phyloP scores from a whole-genome alignment of 768 basidiomycete species.

The Grammothele lineata region DNA sequence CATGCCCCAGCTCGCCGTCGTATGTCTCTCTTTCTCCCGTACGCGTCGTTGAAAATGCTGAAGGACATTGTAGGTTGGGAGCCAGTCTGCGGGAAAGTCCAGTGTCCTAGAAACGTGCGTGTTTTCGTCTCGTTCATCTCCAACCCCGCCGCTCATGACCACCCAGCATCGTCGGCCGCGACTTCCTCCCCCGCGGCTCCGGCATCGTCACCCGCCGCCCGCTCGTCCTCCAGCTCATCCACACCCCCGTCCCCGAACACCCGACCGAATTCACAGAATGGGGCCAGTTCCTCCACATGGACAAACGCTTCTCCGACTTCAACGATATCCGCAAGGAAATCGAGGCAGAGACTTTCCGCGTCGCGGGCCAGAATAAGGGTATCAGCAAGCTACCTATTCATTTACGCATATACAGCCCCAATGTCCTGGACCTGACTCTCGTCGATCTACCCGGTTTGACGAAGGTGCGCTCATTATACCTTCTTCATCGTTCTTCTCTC shows the following conservation, averaged over 20 bases:
- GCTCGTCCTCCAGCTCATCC: conserved; percentile 91
- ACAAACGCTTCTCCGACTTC: conserved; percentile 96
- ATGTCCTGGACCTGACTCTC: conserved; percentile 91
- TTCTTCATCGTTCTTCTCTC: too few relatives aligned
- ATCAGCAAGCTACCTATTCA: conserved; percentile 96
- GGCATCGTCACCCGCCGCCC: conserved; percentile 97
- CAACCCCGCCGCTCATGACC: conserved; percentile 5
- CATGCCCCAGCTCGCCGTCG: conserved; percentile 89
- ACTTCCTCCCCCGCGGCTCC: conserved; percentile 82
- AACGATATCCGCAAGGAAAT: conserved; percentile 93
- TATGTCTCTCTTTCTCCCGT: conserved; percentile 37
- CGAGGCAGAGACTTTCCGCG: conserved; percentile 94
- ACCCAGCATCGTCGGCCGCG: conserved; percentile 81
- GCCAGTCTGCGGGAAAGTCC: conserved; percentile 95
- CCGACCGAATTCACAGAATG: conserved; percentile 70
- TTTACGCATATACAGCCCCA: conserved; percentile 91
- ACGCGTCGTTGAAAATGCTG: not conserved
- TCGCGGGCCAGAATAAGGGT: conserved; percentile 98
- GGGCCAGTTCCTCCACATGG: conserved; percentile 95
- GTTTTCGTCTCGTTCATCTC: not conserved
- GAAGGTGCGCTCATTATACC: conserved; percentile 55
- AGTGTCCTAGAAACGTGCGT: conserved; percentile 93
- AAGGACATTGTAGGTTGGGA: conserved; percentile 66
- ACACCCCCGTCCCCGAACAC: conserved; percentile 65
- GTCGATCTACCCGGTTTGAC: conserved; percentile 97